Base-by-base conservation (phyloP, 2,329 filamentous ascomycete species). In the Pseudogymnoascus sp. region DNA sequence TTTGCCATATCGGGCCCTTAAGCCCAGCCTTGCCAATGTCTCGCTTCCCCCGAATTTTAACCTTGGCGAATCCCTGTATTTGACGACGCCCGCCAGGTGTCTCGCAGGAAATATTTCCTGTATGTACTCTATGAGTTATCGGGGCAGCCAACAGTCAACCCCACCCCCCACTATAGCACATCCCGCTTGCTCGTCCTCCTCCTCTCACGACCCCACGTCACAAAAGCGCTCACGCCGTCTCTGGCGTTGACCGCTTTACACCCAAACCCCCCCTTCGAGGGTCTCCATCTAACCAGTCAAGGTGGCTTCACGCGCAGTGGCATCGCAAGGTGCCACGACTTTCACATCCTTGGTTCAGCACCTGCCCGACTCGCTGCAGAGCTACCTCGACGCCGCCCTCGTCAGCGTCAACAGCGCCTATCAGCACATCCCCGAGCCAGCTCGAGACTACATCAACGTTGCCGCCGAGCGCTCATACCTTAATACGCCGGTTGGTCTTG, bases 281-380 rank as follows among this genome's bases (percentile, higher is more conserved):
- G 62, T 53, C 63, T 64, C 58, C 39, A 62, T 53, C 57, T 36
- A 67, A 62, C 64, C 66, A 66, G 65, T 57, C 68, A 72, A 72
- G 65, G 70, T 72, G 70, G 70, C 69, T 71, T 70, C 68, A 67
- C 66, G 61, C 64, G 63, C 66, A 71, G 77, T 79, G 81, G 83
- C 82, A 81, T 83, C 82, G 71, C 78, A 80, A 74, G 82, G 82
- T 84, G 83, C 81, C 76, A 71, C 73, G 62, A 69, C 76, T 71
- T 75, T 66, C 73, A 71, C 30, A 35, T 70, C 74, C 84, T 71
- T 80, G 80, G 76, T 84, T 81, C 75, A 77, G 82, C 72, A 79
- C 78, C 69, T 79, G 79, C 70, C 71, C 77, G 65, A 72, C 62
- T 71, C 76, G 62, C 67, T 82, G 62, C 79, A 81, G 68, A 73